Evolutionary conservation across 768 basidiomycete genomes (phyloP), one percentile per base, ranked within the genome.

Genomic region (Butyriboletus loyo): DNA sequence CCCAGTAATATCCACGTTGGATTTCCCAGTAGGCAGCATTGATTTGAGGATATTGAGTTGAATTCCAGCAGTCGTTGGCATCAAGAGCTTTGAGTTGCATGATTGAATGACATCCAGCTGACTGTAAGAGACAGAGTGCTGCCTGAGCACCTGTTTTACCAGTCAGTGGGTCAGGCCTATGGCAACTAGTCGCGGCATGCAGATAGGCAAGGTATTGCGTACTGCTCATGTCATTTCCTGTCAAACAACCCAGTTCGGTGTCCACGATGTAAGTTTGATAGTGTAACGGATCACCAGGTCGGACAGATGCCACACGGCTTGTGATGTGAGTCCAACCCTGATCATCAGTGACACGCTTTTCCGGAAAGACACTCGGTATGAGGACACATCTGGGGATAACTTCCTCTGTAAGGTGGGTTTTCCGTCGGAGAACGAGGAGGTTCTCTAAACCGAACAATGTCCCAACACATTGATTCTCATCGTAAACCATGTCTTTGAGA

Each of bases 121-220:
- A 40, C 8, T 24, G 39, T 15, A 40, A 9, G 77, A 71, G 65
- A 37, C 55, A 50, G 21, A 78, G 59, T 1, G 77, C 76, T 50
- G 76, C 68, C 43, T 75, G 69, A 4, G 69, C 67, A 10, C 79
- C 79, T 0, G 73, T 76, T 15, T 71, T 69, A 2, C 54, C 54
- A 0, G 73, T 75, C 35, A 80, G 61, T 0, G 76, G 75, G 56
- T 80, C 79, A 1, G 70, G 66, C 3, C 73, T 59, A 25, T 64
- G 65, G 38, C 68, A 67, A 28, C 72, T 72, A 0, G 72, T 78
- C 17, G 73, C 43, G 7, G 72, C 72, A 49, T 81, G 79, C 7
- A 81, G 63, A 40, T 74, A 72, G 3, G 69, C 65, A 42, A 63
- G 68, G 54, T 66, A 74, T 14, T 74, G 63, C 28, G 49, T 54